Percentiles rank a stretch among this genome's conserved stretches.
Conservation (phyloP, 2,329 filamentous ascomycete species). For the Nigrospora oryzae region DNA sequence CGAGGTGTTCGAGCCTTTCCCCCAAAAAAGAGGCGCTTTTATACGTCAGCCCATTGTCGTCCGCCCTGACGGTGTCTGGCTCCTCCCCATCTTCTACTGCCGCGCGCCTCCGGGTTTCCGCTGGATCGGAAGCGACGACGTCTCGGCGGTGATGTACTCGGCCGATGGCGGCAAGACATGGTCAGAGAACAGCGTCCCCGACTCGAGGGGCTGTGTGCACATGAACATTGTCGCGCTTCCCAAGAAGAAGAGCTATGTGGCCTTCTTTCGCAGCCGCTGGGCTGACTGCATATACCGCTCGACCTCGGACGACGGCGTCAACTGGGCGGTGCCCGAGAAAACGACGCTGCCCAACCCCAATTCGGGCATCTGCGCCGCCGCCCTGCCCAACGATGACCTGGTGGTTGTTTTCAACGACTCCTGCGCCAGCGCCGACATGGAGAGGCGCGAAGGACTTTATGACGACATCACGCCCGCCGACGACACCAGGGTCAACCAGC, state of each 20-base stretch:
- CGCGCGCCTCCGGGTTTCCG: slow-evolving; percentile 26
- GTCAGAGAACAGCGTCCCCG: slow-evolving; percentile 25
- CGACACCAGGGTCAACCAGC: slow-evolving; percentile 29
- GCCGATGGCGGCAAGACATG: slow-evolving; percentile 28
- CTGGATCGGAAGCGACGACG: slow-evolving; percentile 35
- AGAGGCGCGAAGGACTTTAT: slow-evolving; percentile 29
- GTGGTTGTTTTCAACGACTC: slow-evolving; percentile 32
- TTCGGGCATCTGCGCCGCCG: slow-evolving; percentile 29
- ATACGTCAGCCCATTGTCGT: slow-evolving; percentile 31
- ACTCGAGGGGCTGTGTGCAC: slow-evolving; percentile 30
- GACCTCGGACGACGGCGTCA: slow-evolving; percentile 26
- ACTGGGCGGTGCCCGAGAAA: slow-evolving; percentile 25
- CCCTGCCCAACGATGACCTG: slow-evolving; percentile 23
- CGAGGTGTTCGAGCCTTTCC: slow-evolving; percentile 19
- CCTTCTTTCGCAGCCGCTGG: slow-evolving; percentile 33
- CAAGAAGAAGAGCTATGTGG: slow-evolving; percentile 18
- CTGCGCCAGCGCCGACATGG: slow-evolving; percentile 18
- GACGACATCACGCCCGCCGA: slow-evolving; percentile 32
- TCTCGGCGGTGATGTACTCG: slow-evolving; percentile 27
- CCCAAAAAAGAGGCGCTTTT: slow-evolving; percentile 25
- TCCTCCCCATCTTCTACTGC: slow-evolving; percentile 33
- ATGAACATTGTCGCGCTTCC: slow-evolving; percentile 29
- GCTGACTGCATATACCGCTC: slow-evolving; percentile 33
- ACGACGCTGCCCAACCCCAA: slow-evolving; percentile 33
- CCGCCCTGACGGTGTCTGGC: slow-evolving; percentile 26